A percentile compares a stretch with the other conserved stretches of the same genome.
Conservation (phyloP, 805 yeast species). For the Zygotorulaspora danielsina region DNA sequence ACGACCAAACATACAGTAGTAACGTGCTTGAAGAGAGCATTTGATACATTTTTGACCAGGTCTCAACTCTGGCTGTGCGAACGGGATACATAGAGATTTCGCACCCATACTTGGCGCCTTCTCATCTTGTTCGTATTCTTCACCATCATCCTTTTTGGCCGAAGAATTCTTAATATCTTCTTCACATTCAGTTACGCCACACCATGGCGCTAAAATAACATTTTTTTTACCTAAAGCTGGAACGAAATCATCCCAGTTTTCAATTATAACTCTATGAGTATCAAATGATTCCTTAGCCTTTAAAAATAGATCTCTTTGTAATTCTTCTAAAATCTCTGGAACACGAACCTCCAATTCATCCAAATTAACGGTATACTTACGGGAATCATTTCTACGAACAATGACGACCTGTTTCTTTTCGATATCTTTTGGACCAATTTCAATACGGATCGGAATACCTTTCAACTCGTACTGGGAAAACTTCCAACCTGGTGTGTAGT, state of each 20-base stretch:
- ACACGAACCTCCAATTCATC: conserved; percentile 60
- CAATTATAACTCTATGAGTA: conserved; percentile 73
- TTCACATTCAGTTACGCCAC: conserved; percentile 92
- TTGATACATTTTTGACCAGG: conserved; percentile 80
- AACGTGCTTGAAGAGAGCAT: conserved; percentile 71
- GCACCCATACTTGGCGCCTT: conserved; percentile 99
- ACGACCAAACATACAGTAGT: conserved; percentile 95
- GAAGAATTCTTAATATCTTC: conserved; percentile 94
- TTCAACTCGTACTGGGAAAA: conserved; percentile 95
- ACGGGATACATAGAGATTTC: conserved; percentile 94
- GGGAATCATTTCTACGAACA: conserved; percentile 89
- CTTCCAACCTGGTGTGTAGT: conserved; percentile 98
- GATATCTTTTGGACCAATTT: conserved; percentile 94
- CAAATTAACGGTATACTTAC: conserved; percentile 63
- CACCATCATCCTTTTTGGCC: conserved; percentile 69
- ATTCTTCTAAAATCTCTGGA: conserved; percentile 72
- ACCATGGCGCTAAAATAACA: conserved; percentile 93
- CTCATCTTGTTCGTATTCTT: conserved; percentile 86
- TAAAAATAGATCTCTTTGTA: conserved; percentile 69
- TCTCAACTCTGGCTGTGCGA: conserved; percentile 80
- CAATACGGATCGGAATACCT: conserved; percentile 92
- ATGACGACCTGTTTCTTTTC: conserved; percentile 74
- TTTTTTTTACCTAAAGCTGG: conserved; percentile 89
- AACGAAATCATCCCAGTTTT: conserved; percentile 88
- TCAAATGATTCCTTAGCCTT: conserved; percentile 83